A percentile compares a stretch with the other conserved stretches of the same genome.
phyloP scores from a whole-genome alignment of 345 rosid genomes.

The Moricandia moricandioides region DNA sequence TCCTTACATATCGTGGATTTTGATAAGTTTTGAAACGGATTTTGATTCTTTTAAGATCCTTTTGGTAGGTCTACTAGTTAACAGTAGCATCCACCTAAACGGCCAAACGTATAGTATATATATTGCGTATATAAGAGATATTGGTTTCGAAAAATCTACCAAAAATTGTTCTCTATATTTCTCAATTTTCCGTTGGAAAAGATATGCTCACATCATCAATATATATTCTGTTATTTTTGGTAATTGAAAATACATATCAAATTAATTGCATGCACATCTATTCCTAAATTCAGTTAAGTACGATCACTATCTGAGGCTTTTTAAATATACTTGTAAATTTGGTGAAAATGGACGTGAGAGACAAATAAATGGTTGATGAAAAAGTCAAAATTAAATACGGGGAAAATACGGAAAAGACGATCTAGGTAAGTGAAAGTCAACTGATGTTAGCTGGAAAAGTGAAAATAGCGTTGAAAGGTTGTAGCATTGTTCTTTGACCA shows the following conservation, averaged over 20 bases:
- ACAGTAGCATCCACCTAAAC: not conserved
- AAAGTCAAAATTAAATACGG: not conserved
- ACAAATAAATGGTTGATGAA: not conserved
- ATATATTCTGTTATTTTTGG: not conserved
- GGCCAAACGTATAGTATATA: too few relatives aligned
- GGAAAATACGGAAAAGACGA: slow-evolving; percentile 8
- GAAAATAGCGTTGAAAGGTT: slow-evolving; percentile 5
- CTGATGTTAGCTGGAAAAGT: not conserved
- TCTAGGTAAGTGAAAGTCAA: slow-evolving; percentile 6
- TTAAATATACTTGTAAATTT: not conserved
- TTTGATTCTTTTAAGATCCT: not conserved
- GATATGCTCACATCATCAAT: not conserved
- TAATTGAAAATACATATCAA: not conserved
- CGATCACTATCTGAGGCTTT: not conserved
- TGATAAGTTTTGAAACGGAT: too few relatives aligned
- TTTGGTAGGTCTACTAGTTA: not conserved
- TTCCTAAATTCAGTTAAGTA: not conserved
- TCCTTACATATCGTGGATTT: not conserved
- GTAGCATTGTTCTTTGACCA: not conserved
- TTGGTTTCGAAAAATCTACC: too few relatives aligned
- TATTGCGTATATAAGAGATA: too few relatives aligned
- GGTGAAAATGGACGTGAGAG: not conserved
- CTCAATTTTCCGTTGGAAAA: not conserved
- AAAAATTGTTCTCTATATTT: not conserved
- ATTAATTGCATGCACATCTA: not conserved